Percentiles rank a stretch among this genome's conserved stretches.
phyloP scores from a whole-genome alignment of 306 rosid genomes.

The Casuarina glauca region DNA sequence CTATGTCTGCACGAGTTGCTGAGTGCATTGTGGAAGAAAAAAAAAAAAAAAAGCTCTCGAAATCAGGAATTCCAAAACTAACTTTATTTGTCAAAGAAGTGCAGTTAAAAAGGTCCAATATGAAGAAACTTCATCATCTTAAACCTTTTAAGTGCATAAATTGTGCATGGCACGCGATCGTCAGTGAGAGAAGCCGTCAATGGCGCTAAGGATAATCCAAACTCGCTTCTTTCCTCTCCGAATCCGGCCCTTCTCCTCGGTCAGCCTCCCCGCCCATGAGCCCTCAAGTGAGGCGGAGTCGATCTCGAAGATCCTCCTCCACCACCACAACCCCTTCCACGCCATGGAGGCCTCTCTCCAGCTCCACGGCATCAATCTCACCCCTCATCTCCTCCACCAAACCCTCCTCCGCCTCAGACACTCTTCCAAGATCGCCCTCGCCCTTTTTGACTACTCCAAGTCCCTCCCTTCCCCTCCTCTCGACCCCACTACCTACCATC shows the following conservation, averaged over 20 bases:
- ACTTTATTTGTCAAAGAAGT: too few relatives aligned
- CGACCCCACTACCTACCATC: constrained; percentile 48
- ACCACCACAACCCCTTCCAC: constrained; percentile 92
- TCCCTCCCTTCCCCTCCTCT: constrained; percentile 61
- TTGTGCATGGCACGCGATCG: too few relatives aligned
- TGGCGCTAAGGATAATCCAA: constrained; percentile 2
- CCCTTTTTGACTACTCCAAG: constrained; percentile 68
- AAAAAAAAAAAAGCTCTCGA: too few relatives aligned
- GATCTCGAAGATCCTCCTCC: constrained; percentile 55
- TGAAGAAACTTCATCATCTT: too few relatives aligned
- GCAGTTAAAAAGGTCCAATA: too few relatives aligned
- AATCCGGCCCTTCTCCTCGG: constrained; percentile 17
- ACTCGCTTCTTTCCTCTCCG: background rate
- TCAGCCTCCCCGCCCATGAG: constrained; percentile 27
- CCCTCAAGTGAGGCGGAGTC: constrained; percentile 58
- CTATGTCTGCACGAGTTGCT: too few relatives aligned
- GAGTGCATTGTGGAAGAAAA: too few relatives aligned
- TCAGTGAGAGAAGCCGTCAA: background rate
- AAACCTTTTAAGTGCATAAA: too few relatives aligned
- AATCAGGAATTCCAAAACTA: too few relatives aligned
- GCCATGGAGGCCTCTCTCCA: constrained; percentile 70
- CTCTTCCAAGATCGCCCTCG: constrained; percentile 73
- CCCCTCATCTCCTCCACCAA: constrained; percentile 55
- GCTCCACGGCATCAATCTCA: constrained; percentile 69
- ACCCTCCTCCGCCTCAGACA: constrained; percentile 70